Base-by-base conservation (phyloP, 257 asterid genomes). In the Vinca minor region DNA sequence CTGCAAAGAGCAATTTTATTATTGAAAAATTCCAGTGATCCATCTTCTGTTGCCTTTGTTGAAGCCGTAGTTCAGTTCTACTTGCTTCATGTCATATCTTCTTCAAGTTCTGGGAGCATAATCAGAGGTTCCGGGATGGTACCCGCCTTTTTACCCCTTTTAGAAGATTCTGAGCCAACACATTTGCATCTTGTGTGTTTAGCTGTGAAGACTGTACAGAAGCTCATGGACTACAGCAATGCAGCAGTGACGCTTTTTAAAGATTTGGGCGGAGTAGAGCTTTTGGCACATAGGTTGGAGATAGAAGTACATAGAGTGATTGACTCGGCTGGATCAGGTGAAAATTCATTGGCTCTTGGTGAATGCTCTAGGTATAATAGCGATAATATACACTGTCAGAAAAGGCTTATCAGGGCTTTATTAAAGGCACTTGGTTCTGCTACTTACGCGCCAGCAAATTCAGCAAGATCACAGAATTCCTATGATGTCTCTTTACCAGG, bases 71-170 rank as follows among this genome's bases (percentile, higher is more conserved):
- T 91, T 63, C 89, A 88, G 54, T 91, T 91, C 73, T 91, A 91
- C 78, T 76, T 88, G 78, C 82, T 91, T 58, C 98, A 91, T 71
- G 91, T 91, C 63, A 82, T 91, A 77, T 91, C 98, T 35, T 91
- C 98, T 77, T 91, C 98, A 64, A 91, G 89, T 81, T 80, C 98
- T 70, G 98, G 98, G 76, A 88, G 87, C 75, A 86, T 82, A 70
- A 85, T 91, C 66, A 77, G 98, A 76, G 98, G 98, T 60, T 91
- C 98, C 5, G 96, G 98, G 59, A 91, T 91, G 96, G 98, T 91
- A 14, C 95, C 98, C 3, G 87, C 98, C 64, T 88, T 91, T 71
- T 74, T 91, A 78, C 98, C 98, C 44, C 91, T 91, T 59, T 56
- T 91, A 63, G 95, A 84, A 76, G 95, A 88, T 66, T 79, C 96